Percentiles rank a stretch among this genome's conserved stretches.
Conservation (phyloP, 345 rosid species). For the Hibiscus trionum region DNA sequence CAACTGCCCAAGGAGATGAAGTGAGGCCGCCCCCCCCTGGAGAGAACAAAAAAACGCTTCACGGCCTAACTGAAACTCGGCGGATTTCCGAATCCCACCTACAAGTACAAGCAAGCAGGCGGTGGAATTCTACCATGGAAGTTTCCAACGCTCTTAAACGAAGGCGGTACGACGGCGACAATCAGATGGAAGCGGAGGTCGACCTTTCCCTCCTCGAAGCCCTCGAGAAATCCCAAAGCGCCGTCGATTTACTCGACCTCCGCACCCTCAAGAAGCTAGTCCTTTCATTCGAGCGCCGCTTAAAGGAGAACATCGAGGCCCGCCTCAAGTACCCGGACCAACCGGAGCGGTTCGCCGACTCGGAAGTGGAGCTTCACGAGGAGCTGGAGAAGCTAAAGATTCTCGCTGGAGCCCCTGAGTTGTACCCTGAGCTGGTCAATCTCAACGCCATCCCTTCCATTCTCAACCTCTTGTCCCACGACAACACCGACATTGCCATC, state of each 20-base stretch:
- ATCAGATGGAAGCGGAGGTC: conserved; percentile 32
- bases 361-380: conserved; percentile 79
- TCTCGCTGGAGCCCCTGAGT: conserved; percentile 89
- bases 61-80: too few species aligned
- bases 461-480: conserved; percentile 76
- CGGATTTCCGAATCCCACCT: background rate
- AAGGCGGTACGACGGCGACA: conserved; percentile 10
- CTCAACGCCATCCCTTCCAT: conserved; percentile 71
- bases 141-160: conserved; percentile 7
- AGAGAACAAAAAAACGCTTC: too few species aligned
- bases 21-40: too few species aligned
- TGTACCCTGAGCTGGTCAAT: conserved; percentile 76
- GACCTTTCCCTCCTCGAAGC: conserved; percentile 75
- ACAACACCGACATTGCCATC: conserved; percentile 74
- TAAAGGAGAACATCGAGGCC: conserved; percentile 91
- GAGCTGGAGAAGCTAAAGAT: conserved; percentile 83
- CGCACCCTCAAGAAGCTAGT: conserved; percentile 77
- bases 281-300: conserved; percentile 93
- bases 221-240: conserved; percentile 56
- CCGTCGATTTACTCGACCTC: conserved; percentile 66
- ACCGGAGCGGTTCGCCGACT: conserved; percentile 84
- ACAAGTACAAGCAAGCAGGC: background rate
- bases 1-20: too few species aligned
- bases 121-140: conserved; percentile 1
- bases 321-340: conserved; percentile 91